Evolutionary conservation across 2,329 filamentous ascomycete genomes (phyloP), one percentile per base, ranked within the genome.

Genomic region (Emergomyces africanus): DNA sequence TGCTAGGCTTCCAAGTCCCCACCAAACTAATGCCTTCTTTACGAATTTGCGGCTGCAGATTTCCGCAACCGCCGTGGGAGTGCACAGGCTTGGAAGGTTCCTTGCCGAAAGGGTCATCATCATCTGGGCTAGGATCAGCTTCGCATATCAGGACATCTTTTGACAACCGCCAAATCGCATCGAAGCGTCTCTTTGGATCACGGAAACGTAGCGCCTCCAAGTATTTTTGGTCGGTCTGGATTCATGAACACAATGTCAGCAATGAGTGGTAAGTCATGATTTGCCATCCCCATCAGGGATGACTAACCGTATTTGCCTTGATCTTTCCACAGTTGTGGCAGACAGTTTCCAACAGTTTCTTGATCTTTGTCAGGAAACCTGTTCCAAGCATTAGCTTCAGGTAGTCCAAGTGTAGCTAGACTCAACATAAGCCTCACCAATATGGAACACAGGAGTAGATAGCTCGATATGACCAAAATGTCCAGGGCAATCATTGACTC

Each of bases 381-480:
- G 81, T 78, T 68, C 46, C 39, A 23, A 50, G 57, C n/a, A 64
- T 72, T 63, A 74, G 72, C 37, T 57, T 42, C 15, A 55, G 23
- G 15, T 44, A 56, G 58, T 54, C 18, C 33, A 44, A 23, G 57
- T 57, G 49, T 50, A 33, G 18, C 57, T 48, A 58, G 42, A 54
- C 28, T 51, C 64, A 10, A 20, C 57, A 58, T 71, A 60, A 53
- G 44, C 18, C 48, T 50, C 74, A 85, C 83, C 83, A 68, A 86
- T 83, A 68, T 99, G 94, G 75, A 88, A 99, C 67, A 99, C 94
- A 59, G 95, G 94, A 71, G 90, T 91, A 48, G 94, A 91, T 66
- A 99, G 82, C 77, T 99, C 95, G 68, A 99, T 99, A 76, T 99
- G 95, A 64, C 94, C 94, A 72, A 99, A 99, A 74, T 99, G 94